Evolutionary conservation across 1,284 basidiomycete genomes (phyloP).

Genomic region (Cutaneotrichosporon dermatis): DNA sequence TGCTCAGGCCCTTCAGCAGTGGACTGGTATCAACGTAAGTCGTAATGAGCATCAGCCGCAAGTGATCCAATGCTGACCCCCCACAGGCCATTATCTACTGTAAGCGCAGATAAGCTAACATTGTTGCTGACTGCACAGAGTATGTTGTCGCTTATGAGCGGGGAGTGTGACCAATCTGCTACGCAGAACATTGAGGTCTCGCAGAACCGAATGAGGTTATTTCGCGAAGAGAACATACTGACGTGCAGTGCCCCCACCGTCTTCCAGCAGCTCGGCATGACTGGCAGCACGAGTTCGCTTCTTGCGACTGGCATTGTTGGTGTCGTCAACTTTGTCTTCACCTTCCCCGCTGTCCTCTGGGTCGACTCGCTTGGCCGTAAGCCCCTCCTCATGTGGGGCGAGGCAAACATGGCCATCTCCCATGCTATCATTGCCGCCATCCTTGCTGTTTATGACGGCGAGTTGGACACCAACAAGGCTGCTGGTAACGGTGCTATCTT

Average conservation of each 20-base stretch:
- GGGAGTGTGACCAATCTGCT: no score
- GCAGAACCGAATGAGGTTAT: no score
- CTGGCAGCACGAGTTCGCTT: slow-evolving; percentile 56
- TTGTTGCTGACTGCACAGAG: neutral
- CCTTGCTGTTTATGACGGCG: slow-evolving; percentile 20
- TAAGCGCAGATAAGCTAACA: neutral
- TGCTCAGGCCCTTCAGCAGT: slow-evolving; percentile 46
- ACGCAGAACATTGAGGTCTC: no score
- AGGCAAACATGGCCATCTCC: slow-evolving; percentile 43
- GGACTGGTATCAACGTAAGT: slow-evolving; percentile 39
- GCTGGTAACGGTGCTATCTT: slow-evolving; percentile 18
- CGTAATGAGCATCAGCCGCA: no score
- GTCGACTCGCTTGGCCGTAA: slow-evolving; percentile 46
- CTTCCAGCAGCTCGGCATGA: slow-evolving; percentile 21
- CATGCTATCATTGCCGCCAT: slow-evolving; percentile 44
- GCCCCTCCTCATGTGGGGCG: slow-evolving; percentile 43
- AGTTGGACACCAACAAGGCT: slow-evolving; percentile 16
- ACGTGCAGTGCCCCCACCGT: neutral
- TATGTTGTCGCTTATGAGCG: no score
- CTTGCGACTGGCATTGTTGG: slow-evolving; percentile 79
- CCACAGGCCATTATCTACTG: slow-evolving; percentile 21
- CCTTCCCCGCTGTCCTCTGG: slow-evolving; percentile 45
- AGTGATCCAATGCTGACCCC: no score
- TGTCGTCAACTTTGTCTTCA: slow-evolving; percentile 55
- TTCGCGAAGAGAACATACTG: no score